phyloP scores from a whole-genome alignment of 2,329 filamentous ascomycete species.

The Didymella pinodella region DNA sequence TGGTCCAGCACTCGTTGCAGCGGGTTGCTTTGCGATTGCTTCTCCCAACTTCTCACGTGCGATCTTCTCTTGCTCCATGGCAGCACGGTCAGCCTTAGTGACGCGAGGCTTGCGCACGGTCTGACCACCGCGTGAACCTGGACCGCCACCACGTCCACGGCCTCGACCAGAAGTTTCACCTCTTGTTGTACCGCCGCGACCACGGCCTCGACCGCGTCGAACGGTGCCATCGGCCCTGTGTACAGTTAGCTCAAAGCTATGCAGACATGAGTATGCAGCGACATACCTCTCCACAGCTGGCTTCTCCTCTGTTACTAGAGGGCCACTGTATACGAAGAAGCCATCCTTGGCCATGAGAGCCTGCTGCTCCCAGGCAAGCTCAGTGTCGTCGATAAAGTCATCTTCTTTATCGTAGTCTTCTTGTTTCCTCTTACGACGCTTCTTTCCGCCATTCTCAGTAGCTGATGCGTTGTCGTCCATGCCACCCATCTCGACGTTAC shows the following conservation, averaged over 20 bases:
- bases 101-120: conserved; percentile 82
- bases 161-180: conserved; percentile 52
- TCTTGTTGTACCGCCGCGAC: conserved; percentile 58
- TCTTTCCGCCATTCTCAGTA: conserved; percentile 65
- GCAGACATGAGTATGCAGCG: background rate
- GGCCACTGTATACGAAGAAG: conserved; percentile 97
- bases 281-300: conserved; percentile 68
- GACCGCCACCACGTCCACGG: conserved; percentile 61
- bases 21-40: conserved; percentile 39
- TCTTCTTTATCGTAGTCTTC: conserved; percentile 74
- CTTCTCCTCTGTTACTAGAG: conserved; percentile 87
- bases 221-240: conserved; percentile 74
- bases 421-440: conserved; percentile 79
- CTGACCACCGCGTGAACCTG: conserved; percentile 77
- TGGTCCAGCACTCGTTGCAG: conserved; percentile 25
- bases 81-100: conserved; percentile 84
- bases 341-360: conserved; percentile 93
- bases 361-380: conserved; percentile 93
- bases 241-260: conserved; percentile 35
- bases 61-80: conserved; percentile 81
- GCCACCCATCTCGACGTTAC: conserved; percentile 88
- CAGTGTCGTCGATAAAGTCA: conserved; percentile 85
- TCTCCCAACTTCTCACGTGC: conserved; percentile 68
- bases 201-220: conserved; percentile 69
- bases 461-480: conserved; percentile 54